A percentile compares a stretch with the other conserved stretches of the same genome.
These are phyloP conservation scores for Verticillium albo-atrum DNA, from an alignment of 2,329 filamentous ascomycete genomes.

Conservation along the genomic window DNA sequence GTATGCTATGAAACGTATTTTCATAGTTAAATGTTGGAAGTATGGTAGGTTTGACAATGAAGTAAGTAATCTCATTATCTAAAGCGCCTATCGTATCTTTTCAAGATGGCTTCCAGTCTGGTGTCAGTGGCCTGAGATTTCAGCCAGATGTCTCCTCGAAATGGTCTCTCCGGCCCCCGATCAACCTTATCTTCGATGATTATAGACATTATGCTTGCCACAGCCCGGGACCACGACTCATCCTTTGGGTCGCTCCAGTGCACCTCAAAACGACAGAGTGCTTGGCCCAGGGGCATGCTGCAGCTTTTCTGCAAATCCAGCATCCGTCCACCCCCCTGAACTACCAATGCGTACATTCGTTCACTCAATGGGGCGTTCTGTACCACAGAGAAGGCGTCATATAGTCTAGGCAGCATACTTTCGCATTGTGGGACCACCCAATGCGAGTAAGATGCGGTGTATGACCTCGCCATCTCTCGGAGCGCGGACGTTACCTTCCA, in stretches of 20 bases:
- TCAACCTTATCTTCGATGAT: not conserved
- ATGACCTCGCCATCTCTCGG: conserved; percentile 1
- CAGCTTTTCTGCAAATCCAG: not conserved
- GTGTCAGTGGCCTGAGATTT: too few relatives aligned
- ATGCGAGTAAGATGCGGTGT: not conserved
- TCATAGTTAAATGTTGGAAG: too few relatives aligned
- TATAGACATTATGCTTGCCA: not conserved
- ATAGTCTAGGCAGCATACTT: not conserved
- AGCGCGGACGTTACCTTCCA: not conserved
- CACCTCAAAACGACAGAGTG: not conserved
- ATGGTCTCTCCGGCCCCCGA: too few relatives aligned
- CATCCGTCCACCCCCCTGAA: conserved; percentile 1
- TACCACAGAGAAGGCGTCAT: not conserved
- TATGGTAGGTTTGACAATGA: too few relatives aligned
- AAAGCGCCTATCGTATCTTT: too few relatives aligned
- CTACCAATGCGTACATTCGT: conserved; percentile 1
- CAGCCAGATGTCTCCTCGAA: too few relatives aligned
- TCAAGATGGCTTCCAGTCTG: too few relatives aligned
- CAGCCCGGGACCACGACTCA: not conserved
- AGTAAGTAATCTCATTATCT: too few relatives aligned
- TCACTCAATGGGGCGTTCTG: not conserved
- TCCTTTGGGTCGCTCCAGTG: not conserved
- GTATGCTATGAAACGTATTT: too few relatives aligned
- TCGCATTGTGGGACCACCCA: conserved; percentile 1
- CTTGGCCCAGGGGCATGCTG: not conserved